Conservation (phyloP, 75 land plant species). For the Larix kaempferi region DNA sequence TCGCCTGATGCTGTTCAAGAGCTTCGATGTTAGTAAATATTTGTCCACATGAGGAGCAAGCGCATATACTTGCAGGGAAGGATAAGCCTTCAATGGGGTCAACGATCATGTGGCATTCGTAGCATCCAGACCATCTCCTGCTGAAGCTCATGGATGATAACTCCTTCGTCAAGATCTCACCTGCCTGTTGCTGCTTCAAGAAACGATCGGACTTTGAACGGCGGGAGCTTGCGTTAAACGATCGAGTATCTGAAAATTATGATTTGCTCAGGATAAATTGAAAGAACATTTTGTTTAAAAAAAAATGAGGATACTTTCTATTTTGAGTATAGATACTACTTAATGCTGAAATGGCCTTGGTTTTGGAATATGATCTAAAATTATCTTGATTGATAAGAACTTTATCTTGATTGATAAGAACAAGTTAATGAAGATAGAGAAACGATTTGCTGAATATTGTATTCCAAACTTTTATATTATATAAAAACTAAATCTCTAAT, state of each 20-base stretch:
- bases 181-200: neutral
- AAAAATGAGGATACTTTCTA: too few relatives aligned
- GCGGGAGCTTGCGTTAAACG: neutral
- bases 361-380: too few relatives aligned
- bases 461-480: too few relatives aligned
- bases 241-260: neutral
- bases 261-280: too few relatives aligned
- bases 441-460: too few relatives aligned
- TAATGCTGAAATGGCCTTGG: too few relatives aligned
- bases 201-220: constrained; percentile 2
- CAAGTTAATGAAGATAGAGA: too few relatives aligned
- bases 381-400: too few relatives aligned
- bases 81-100: constrained; percentile 49
- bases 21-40: constrained; percentile 48
- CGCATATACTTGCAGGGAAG: constrained; percentile 25
- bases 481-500: too few relatives aligned
- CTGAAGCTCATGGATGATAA: constrained; percentile 18
- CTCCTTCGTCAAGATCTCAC: constrained; percentile 35
- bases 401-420: too few relatives aligned
- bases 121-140: constrained; percentile 57
- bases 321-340: too few relatives aligned
- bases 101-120: constrained; percentile 59
- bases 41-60: constrained; percentile 64
- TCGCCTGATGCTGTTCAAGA: constrained; percentile 63
- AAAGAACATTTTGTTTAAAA: too few relatives aligned